A percentile compares a stretch with the other conserved stretches of the same genome.
phyloP scores from a whole-genome alignment of 164 flowering plant species.

The Aristolochia contorta region DNA sequence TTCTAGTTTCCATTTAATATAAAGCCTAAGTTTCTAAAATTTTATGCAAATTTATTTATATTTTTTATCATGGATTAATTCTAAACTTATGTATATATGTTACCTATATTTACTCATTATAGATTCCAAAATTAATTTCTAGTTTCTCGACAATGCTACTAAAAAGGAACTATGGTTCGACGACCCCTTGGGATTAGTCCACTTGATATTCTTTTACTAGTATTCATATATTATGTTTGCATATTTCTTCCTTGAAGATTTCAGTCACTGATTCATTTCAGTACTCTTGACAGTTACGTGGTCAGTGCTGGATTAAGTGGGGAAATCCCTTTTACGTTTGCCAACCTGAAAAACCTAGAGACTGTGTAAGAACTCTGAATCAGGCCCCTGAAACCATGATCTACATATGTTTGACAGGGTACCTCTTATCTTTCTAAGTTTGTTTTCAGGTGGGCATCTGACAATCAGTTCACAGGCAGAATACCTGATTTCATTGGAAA shows the following conservation, averaged over 20 bases:
- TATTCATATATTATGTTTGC: neutral
- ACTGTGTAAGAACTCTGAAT: slow-evolving; percentile 19
- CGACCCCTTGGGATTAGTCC: too few relatives aligned
- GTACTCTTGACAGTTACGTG: slow-evolving; percentile 21
- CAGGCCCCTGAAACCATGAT: neutral
- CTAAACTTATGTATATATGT: too few relatives aligned
- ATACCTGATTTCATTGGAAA: slow-evolving; percentile 70
- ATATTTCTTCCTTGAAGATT: neutral
- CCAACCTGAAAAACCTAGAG: slow-evolving; percentile 15
- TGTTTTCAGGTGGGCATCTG: slow-evolving; percentile 58
- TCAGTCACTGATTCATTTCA: neutral
- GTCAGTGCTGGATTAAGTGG: slow-evolving; percentile 35
- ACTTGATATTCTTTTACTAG: too few relatives aligned
- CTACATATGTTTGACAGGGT: neutral
- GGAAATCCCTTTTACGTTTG: slow-evolving; percentile 29
- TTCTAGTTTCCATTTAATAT: too few relatives aligned
- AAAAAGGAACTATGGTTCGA: too few relatives aligned
- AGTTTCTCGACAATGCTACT: too few relatives aligned
- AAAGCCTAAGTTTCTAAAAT: too few relatives aligned
- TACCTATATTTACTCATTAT: too few relatives aligned
- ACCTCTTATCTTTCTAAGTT: neutral
- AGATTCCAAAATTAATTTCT: too few relatives aligned
- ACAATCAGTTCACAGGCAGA: slow-evolving; percentile 46
- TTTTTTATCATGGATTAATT: too few relatives aligned
- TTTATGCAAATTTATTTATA: too few relatives aligned